phyloP scores from a whole-genome alignment of 257 asterid species.

The Solanum dulcamara region DNA sequence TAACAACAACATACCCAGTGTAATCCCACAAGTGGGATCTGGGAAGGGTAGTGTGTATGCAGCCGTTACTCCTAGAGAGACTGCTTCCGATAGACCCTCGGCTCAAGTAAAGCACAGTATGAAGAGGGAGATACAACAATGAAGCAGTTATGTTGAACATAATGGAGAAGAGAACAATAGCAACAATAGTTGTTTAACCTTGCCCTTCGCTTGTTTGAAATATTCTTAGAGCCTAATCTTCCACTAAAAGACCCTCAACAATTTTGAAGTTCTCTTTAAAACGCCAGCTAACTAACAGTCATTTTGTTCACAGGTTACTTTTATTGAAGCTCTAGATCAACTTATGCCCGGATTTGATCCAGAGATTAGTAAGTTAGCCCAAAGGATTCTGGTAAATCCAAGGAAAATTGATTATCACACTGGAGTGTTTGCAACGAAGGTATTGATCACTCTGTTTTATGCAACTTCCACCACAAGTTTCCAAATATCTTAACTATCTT shows the following conservation, averaged over 20 bases:
- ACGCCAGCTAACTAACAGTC: background rate
- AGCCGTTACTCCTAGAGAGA: background rate
- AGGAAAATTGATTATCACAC: slow-evolving; percentile 79
- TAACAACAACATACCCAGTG: background rate
- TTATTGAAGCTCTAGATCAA: slow-evolving; percentile 87
- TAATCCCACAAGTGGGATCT: background rate
- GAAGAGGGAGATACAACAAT: background rate
- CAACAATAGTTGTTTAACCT: background rate
- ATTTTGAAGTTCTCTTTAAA: background rate
- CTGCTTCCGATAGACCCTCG: background rate
- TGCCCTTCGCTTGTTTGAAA: background rate
- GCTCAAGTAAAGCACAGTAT: background rate
- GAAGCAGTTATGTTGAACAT: background rate
- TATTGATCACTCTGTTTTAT: slow-evolving; percentile 2
- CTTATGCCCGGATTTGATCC: slow-evolving; percentile 98
- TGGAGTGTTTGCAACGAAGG: slow-evolving; percentile 95
- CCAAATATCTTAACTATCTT: background rate
- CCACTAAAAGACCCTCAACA: background rate
- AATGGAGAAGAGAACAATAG: background rate
- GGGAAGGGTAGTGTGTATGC: background rate
- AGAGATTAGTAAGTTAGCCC: slow-evolving; percentile 86
- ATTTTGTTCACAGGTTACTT: slow-evolving; percentile 50
- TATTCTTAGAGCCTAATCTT: background rate
- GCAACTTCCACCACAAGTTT: background rate
- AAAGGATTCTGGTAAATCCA: slow-evolving; percentile 74